Base-by-base conservation (phyloP, 2,329 filamentous ascomycete species). In the Venturia oleaginea region DNA sequence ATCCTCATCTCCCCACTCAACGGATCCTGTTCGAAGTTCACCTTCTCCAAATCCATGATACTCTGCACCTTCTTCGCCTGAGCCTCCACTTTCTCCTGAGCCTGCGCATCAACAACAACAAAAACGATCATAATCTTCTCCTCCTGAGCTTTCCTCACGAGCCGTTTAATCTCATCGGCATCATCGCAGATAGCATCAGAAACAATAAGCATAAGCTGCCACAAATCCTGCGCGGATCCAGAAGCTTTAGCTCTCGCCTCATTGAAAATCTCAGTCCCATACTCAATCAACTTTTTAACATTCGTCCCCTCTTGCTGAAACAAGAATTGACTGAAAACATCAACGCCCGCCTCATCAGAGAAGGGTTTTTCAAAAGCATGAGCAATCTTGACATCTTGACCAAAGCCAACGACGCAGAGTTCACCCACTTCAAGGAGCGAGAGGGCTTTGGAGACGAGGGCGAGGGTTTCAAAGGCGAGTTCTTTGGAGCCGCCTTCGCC, bases 101-200 rank as follows among this genome's bases (percentile, higher is more conserved):
- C 67, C 4, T 73, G 72, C 55, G 85, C 81, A 78, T 99, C 94
- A 72, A 99, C 91, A 71, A 99, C 89, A 70, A 99, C 91, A 75
- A 99, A 99, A 6, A 99, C 93, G 67, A 97, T 87, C 91, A 99
- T 97, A 73, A 99, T 95, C 19, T 92, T 83, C 77, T 97, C 91
- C 75, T 97, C 92, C 71, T 92, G 86, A 0, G 94, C 93, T 76
- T 93, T 88, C 11, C 94, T 83, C 13, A 99, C 86, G 27, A 97
- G 82, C 5, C 91, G 82, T 19, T 90, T 84, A 69, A 99, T 92
- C 5, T 85, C 82, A 22, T 92, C 90, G 74, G 97, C 93, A 59
- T 92, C 88, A 62, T 95, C 91, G 69, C 92, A 97, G 30, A 97
- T 85, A 10, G 95, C 94, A 71, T 99, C 94, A 0, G 91, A 96